These are phyloP conservation scores for Sporothrix globosa DNA, from an alignment of 2,329 filamentous ascomycete species.

Conservation along the genomic window DNA sequence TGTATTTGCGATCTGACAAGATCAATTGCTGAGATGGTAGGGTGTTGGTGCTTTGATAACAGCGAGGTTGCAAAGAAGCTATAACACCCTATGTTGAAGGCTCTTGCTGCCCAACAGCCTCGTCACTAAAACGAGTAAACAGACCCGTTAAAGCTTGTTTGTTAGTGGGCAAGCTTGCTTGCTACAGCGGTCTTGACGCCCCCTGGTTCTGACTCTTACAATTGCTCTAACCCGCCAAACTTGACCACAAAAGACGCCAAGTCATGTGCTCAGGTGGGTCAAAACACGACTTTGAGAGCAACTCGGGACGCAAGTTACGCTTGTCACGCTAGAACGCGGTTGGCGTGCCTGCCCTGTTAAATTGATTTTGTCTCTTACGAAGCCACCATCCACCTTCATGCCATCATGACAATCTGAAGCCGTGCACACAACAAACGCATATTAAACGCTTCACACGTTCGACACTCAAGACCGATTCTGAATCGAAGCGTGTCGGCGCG, in stretches of 20 bases:
- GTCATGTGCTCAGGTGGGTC: slow-evolving; percentile 35
- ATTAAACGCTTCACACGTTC: neutral
- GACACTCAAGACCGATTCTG: neutral
- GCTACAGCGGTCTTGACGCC: neutral
- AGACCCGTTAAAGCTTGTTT: no score
- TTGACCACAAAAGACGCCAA: slow-evolving; percentile 30
- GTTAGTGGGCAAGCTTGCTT: neutral
- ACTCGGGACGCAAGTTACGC: slow-evolving; percentile 35
- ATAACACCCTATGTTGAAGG: no score
- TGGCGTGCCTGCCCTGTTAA: slow-evolving; percentile 36
- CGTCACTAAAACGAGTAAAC: neutral
- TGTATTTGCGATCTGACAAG: no score
- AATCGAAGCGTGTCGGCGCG: neutral
- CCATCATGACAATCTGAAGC: neutral
- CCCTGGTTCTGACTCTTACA: neutral
- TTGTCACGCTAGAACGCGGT: slow-evolving; percentile 42
- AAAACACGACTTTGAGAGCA: slow-evolving; percentile 37
- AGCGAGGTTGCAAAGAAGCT: neutral
- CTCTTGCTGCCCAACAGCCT: neutral
- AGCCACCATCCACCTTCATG: neutral
- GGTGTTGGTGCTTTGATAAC: neutral
- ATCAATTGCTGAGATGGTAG: no score
- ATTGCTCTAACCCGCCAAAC: neutral
- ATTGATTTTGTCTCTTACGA: slow-evolving; percentile 32
- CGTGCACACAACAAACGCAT: neutral